Evolutionary conservation across 129 eudicot genomes (phyloP), one percentile per base, ranked within the genome.

Genomic region (Deinandra increscens): DNA sequence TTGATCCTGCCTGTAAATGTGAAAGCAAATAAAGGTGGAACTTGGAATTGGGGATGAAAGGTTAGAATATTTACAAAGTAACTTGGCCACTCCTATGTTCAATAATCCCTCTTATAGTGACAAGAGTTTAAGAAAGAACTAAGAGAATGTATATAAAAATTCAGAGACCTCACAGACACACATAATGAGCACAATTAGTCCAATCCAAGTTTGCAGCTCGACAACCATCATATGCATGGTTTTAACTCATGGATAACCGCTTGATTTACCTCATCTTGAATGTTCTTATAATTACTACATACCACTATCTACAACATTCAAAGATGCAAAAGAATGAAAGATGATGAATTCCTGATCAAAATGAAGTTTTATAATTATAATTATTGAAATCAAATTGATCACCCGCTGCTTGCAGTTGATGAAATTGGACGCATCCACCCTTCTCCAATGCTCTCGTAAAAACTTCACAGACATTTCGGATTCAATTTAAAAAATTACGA

Each of bases 161-260:
- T 41, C 69, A n/a, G n/a, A 62, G 51, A 90, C 97, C 90, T 91
- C 97, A 75, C 96, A n/a, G 86, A 81, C 96, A 91, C 5, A 96
- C 96, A 79, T 86, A 95, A 76, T 91, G 97, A 73, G 97, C 95
- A 60, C 97, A 91, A 78, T 88, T 78, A 65, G 79, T 9, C 97
- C 96, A 91, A 69, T 88, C 91, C 87, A 91, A 58, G 49, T 91
- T 88, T 71, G 85, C 86, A 58, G 88, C 88, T 46, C 94, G 88
- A 76, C 97, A 91, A 3, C 88, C 97, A 76, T 91, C 97, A 74
- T 82, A 91, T 36, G 96, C 96, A 73, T 91, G 96, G 82, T n/a
- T 88, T 91, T 23, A 91, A 85, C 83, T 91, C 96, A 22, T 91
- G 97, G 60, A 88, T 84, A 48, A 88, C 89, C 60, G 88, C 96